Conservation (phyloP, 305 asterid genomes). For the Solanum aculeatissimum region DNA sequence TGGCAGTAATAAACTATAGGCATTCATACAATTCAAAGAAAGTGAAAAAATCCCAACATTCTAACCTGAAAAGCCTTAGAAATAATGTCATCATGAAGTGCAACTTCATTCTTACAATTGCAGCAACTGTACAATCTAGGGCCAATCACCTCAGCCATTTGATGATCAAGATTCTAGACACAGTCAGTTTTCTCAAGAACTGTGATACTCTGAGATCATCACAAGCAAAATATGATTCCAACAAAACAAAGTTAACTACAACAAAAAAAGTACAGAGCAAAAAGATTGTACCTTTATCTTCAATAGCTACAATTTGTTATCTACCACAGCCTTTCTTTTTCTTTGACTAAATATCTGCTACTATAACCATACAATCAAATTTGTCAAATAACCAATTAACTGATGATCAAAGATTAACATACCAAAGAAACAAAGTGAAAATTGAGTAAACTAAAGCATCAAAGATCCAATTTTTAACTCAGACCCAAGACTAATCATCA, state of each 20-base stretch:
- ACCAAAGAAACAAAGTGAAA: not conserved
- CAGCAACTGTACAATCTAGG: constrained; percentile 68
- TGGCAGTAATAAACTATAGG: not conserved
- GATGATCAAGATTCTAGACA: constrained; percentile 11
- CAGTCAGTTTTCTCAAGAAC: not conserved
- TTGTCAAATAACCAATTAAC: not conserved
- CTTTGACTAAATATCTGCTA: not conserved
- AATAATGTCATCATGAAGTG: constrained; percentile 59
- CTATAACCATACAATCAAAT: not conserved
- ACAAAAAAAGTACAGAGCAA: not conserved
- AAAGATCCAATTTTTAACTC: not conserved
- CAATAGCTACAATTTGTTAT: not conserved
- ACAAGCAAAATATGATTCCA: not conserved
- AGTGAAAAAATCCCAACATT: not conserved
- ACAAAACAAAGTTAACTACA: not conserved
- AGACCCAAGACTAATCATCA: not conserved
- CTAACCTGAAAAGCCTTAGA: constrained; percentile 62
- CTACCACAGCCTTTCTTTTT: not conserved
- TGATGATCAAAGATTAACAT: not conserved
- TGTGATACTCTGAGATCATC: constrained; percentile 14
- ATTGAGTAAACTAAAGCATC: not conserved
- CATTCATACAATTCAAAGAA: not conserved
- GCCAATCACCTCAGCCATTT: constrained; percentile 45
- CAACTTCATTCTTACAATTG: constrained; percentile 57
- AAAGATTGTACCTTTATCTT: not conserved